Conservation (phyloP, 176 grass and related monocot species). For the Sorghum bicolor region DNA sequence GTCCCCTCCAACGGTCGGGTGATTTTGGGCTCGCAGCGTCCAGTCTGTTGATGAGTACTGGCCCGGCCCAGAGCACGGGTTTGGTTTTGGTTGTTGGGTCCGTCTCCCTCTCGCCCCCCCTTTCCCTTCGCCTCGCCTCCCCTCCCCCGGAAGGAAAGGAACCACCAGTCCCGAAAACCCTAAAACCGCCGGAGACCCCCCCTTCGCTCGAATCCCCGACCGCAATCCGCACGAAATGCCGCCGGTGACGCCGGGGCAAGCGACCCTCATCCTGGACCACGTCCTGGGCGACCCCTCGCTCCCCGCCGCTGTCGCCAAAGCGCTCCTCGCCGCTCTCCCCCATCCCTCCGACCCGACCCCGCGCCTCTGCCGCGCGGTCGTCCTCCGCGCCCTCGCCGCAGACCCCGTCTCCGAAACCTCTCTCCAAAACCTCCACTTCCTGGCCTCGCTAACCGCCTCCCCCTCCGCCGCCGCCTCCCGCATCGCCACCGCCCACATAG, state of each 20-base stretch:
- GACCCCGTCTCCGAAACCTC: constrained; percentile 26
- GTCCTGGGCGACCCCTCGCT: constrained; percentile 26
- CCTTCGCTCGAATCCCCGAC: too few species aligned
- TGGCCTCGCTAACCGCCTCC: constrained; percentile 25
- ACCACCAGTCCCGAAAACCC: too few species aligned
- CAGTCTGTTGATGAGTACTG: too few species aligned
- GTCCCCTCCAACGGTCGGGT: too few species aligned
- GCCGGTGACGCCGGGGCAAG: constrained; percentile 21
- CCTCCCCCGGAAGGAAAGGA: too few species aligned
- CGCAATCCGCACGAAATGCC: constrained; percentile 10
- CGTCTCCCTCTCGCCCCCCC: too few species aligned
- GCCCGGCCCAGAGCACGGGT: too few species aligned
- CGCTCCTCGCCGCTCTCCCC: constrained; percentile 18
- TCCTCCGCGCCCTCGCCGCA: constrained; percentile 36
- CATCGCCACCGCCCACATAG: constrained; percentile 6
- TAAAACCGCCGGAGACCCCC: too few species aligned
- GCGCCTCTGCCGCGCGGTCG: constrained; percentile 15
- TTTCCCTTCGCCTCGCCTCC: too few species aligned
- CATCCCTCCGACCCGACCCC: constrained; percentile 21
- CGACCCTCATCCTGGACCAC: constrained; percentile 43
- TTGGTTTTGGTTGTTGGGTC: too few species aligned
- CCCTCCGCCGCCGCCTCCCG: background rate
- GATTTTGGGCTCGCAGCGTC: too few species aligned
- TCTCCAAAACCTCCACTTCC: constrained; percentile 21
- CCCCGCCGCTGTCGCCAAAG: background rate